Evolutionary conservation across 108 stramenopile species (phyloP).

Genomic region (Parmales sp.): DNA sequence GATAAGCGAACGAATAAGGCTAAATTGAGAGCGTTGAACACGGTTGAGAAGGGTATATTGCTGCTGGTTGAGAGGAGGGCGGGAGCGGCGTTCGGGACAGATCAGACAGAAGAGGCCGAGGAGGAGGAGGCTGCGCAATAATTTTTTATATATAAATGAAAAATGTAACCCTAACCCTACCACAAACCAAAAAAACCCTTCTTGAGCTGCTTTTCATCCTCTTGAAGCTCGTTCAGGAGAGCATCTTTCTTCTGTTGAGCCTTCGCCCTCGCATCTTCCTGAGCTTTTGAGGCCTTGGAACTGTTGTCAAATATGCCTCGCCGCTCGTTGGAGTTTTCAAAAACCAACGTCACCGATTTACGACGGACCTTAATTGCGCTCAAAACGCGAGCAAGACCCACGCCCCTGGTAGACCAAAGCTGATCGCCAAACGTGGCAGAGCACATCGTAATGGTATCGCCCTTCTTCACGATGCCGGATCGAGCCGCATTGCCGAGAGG

Average conservation of each 20-base stretch:
- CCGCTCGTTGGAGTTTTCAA: conserved; percentile 48
- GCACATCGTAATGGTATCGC: conserved; percentile 85
- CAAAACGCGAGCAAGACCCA: conserved; percentile 66
- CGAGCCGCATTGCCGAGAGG: conserved; percentile 82
- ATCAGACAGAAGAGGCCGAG: background rate
- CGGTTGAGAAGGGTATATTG: background rate
- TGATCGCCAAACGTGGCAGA: conserved; percentile 91
- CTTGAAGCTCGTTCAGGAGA: conserved; percentile 55
- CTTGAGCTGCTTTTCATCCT: conserved; percentile 65
- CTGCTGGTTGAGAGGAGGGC: conserved; percentile 8
- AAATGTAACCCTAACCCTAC: background rate
- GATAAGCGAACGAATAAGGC: conserved; percentile 1
- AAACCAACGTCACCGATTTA: conserved; percentile 67
- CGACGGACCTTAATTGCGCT: conserved; percentile 78
- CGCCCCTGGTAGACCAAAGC: conserved; percentile 84
- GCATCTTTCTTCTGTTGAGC: conserved; percentile 71
- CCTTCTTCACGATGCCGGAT: conserved; percentile 67
- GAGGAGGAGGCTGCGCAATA: background rate
- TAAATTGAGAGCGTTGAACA: background rate
- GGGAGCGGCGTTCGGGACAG: background rate
- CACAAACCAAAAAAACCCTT: conserved; percentile 72
- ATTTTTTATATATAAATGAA: too few species aligned
- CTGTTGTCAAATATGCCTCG: conserved; percentile 49
- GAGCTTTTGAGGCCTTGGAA: conserved; percentile 51
- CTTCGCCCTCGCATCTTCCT: conserved; percentile 51